Evolutionary conservation across 805 yeast species (phyloP), one percentile per base, ranked within the genome.

Genomic region (Candida multigemmis): DNA sequence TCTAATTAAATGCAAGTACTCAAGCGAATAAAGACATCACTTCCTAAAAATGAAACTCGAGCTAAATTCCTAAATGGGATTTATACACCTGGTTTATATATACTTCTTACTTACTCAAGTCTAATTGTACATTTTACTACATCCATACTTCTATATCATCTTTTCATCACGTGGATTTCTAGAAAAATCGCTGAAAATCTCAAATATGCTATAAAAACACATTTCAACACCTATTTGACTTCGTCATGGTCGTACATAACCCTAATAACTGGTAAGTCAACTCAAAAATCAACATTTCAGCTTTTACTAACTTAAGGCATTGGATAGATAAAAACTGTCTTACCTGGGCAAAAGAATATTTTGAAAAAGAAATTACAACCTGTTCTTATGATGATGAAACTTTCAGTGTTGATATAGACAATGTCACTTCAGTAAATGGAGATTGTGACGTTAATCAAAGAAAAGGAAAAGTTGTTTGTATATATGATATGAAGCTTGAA

Each of bases 361-460:
- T 75, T 32, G 45, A 57, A 16, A 50, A 53, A 14, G 49, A 60
- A 14, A 50, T 74, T 16, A 37, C 44, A 14, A 37, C 50, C 32
- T 48, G 55, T 12, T 16, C 36, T 11, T 37, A 38, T 21, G 53
- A 52, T 28, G 34, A 46, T 19, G 60, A 52, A 12, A 34, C 21
- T 6, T 35, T 38, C 27, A 38, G 27, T 13, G 38, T 53, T 22
- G 31, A 50, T 6, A 41, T 76, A 23, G 53, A 53, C 12, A 42
- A 61, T 2, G 55, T 77, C 3, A 56, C 50, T 14, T 48, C 68
- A 5, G 48, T 61, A 11, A 44, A 60, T 5, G 93, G 93, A 13
- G 91, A 82, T 48, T 79, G 91, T 41, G 82, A 81, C 42, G 87
- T 82, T 9, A 76, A 84, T 13, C 89, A 82, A 51, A 70, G 93